phyloP scores from a whole-genome alignment of 2,329 filamentous ascomycete genomes.

The Epicoccum sorghinum region DNA sequence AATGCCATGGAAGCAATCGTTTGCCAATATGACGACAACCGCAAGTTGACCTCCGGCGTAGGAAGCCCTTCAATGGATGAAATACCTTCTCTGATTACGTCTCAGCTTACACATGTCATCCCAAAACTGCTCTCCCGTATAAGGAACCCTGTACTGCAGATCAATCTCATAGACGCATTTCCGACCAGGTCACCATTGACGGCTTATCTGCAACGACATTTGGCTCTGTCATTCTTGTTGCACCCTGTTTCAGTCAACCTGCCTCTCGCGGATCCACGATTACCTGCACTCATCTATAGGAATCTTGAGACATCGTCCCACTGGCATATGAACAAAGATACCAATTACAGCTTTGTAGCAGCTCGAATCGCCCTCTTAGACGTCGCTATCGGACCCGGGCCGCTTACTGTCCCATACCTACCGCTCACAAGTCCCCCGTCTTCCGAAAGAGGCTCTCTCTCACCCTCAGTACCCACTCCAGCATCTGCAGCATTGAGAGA shows the following conservation, averaged over 20 bases:
- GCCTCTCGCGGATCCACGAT: constrained; percentile 30
- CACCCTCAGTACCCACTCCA: constrained; percentile 17
- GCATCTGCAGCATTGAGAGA: constrained; percentile 46
- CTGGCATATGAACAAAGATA: constrained; percentile 61
- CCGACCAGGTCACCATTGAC: constrained; percentile 58
- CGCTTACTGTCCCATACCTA: constrained; percentile 37
- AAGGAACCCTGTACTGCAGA: constrained; percentile 59
- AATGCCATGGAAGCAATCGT: constrained; percentile 41
- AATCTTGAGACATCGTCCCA: constrained; percentile 47
- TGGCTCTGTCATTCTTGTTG: constrained; percentile 71
- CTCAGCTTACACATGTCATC: constrained; percentile 35
- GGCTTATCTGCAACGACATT: constrained; percentile 67
- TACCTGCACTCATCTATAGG: constrained; percentile 29
- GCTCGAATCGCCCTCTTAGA: constrained; percentile 73
- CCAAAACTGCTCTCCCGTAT: constrained; percentile 45
- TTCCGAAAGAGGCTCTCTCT: constrained; percentile 29
- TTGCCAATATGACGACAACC: constrained; percentile 31
- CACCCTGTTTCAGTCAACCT: constrained; percentile 30
- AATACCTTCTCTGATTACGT: constrained; percentile 29
- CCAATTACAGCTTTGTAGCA: constrained; percentile 72
- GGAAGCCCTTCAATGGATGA: constrained; percentile 18
- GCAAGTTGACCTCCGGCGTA: constrained; percentile 32
- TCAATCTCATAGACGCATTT: constrained; percentile 64
- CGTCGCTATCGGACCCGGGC: constrained; percentile 73
- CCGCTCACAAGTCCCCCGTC: constrained; percentile 35